phyloP scores from a whole-genome alignment of 1,284 basidiomycete genomes.

The Cutaneotrichosporon spelunceum region DNA sequence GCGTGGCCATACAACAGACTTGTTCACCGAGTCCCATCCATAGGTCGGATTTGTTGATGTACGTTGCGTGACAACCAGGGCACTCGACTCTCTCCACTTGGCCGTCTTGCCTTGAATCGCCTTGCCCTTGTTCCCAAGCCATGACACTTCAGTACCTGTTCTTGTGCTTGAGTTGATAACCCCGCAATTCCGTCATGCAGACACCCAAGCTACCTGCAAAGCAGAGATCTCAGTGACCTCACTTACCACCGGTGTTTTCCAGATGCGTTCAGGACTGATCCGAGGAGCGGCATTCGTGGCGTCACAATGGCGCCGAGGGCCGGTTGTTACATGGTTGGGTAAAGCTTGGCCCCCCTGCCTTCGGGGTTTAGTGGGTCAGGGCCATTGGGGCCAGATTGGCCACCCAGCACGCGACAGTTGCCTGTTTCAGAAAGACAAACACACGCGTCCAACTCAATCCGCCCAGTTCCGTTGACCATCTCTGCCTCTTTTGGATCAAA shows the following conservation, averaged over 20 bases:
- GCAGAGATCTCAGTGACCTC: background rate
- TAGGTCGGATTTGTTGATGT: background rate
- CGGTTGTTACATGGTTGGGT: background rate
- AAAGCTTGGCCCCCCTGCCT: background rate
- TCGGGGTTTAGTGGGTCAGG: background rate
- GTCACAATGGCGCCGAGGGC: background rate
- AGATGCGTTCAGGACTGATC: background rate
- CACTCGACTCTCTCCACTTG: background rate
- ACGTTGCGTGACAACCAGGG: slow-evolving; percentile 3
- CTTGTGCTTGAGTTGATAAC: too few relatives aligned
- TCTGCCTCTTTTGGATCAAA: background rate
- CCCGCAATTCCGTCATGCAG: too few relatives aligned
- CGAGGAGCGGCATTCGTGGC: background rate
- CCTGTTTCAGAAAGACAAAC: slow-evolving; percentile 1
- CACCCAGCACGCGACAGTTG: background rate
- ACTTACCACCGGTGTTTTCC: background rate
- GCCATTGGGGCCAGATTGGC: background rate
- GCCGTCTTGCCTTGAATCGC: background rate
- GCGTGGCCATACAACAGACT: too few relatives aligned
- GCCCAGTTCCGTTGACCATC: background rate
- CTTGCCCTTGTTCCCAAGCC: background rate
- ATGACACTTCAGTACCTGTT: background rate
- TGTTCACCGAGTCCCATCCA: background rate
- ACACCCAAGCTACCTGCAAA: background rate
- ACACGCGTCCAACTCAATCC: background rate